These are phyloP conservation scores for Curvularia hawaiiensis DNA, from an alignment of 2,329 filamentous ascomycete species.

Conservation along the genomic window DNA sequence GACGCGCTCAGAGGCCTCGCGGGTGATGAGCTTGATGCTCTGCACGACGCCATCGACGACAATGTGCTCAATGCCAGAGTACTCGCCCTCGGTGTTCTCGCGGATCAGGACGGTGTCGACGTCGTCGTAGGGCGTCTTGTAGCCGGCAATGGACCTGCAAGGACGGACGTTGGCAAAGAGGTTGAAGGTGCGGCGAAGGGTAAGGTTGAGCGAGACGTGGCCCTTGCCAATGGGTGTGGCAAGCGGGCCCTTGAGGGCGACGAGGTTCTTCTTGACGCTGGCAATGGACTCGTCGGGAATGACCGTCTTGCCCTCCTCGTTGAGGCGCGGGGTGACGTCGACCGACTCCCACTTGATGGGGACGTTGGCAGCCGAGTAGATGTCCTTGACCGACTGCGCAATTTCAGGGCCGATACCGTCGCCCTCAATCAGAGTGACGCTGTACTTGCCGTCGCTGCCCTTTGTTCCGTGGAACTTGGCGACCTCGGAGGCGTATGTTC, in stretches of 20 bases:
- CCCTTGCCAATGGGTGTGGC: slow-evolving; percentile 98
- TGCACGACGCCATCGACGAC: slow-evolving; percentile 98
- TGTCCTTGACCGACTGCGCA: slow-evolving; percentile 96
- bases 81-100: slow-evolving; percentile 99
- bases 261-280: slow-evolving; percentile 93
- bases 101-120: slow-evolving; percentile 98
- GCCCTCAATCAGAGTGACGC: slow-evolving; percentile 96
- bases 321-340: slow-evolving; percentile 91
- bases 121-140: slow-evolving; percentile 97
- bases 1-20: slow-evolving; percentile 91
- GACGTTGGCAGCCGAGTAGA: slow-evolving; percentile 93
- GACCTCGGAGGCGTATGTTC: slow-evolving; percentile 68
- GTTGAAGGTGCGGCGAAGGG: slow-evolving; percentile 98
- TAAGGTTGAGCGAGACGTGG: slow-evolving; percentile 98
- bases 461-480: slow-evolving; percentile 94
- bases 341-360: slow-evolving; percentile 97
- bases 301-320: slow-evolving; percentile 93
- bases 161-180: slow-evolving; percentile 99
- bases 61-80: slow-evolving; percentile 98
- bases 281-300: slow-evolving; percentile 93
- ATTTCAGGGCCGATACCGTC: slow-evolving; percentile 99
- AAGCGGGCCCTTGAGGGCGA: slow-evolving; percentile 96
- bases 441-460: slow-evolving; percentile 89
- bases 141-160: slow-evolving; percentile 94
- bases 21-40: slow-evolving; percentile 99